Evolutionary conservation across 805 yeast species (phyloP), one percentile per base, ranked within the genome.

Genomic region (Priceomyces haplophilus): DNA sequence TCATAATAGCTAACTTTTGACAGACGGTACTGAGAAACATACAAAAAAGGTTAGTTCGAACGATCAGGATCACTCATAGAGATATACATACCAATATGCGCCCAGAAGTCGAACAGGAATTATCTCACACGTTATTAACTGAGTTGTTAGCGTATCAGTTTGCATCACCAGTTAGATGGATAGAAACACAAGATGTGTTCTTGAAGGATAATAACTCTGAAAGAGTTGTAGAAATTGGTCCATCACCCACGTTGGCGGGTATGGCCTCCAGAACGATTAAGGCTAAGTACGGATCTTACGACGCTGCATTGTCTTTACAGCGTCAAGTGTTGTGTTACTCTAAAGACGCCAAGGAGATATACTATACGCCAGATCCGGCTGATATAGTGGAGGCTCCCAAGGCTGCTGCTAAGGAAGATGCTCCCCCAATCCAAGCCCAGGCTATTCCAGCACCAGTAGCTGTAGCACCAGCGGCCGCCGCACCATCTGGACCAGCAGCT

Each of bases 161-260:
- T 61, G 99, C 99, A 38, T 90, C 97, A 49, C 99, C 99, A 37
- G 99, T 93, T 52, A 83, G 98, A 78, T 93, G 99, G 98, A 93
- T 95, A 66, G 99, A 95, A 67, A 93, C 99, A 49, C 99, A 93
- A 72, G 99, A 93, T 73, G 98, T 93, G 45, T 86, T 93, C 64
- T 79, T 93, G 64, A 86, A 87, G 65, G 93, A 89, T 56, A 85
- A 81, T 79, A 89, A 91, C 70, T 85, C 97, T 48, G 99, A 95
- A 73, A 81, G 99, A 62, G 91, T 93, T 48, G 97, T 93, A 53
- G 99, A 93, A 70, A 88, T 93, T 51, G 99, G 99, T 43, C 99
- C 99, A 48, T 89, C 98, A 38, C 98, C 99, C 47, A 93, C 99
- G 34, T 78, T 93, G 64, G 93, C 97, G 32, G 98, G 98, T 53